Evolutionary conservation across 306 rosid species (phyloP), one percentile per base, ranked within the genome.

Genomic region (Citrullus colocynthis): DNA sequence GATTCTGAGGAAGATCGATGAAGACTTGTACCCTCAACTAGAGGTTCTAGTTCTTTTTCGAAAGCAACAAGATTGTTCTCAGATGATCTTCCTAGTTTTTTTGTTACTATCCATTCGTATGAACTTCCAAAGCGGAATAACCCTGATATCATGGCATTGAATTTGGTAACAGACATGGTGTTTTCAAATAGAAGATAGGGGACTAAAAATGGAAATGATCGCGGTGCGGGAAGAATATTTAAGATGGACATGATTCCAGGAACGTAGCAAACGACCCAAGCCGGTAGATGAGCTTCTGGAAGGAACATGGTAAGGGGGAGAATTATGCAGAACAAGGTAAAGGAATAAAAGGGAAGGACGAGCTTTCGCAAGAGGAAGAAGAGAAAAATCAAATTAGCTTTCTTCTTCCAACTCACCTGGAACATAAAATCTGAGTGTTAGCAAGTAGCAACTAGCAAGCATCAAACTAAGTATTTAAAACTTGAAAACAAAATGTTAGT

Each of bases 141-240:
- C 71, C 99, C 99, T 36, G 97, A 95, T 84, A 95, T 87, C 97
- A 95, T 95, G 85, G 99, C 99, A 87, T 95, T 92, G 78, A 95
- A 95, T 78, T 95, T 95, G 45, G 99, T 95, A 21, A 95, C 97
- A 0, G 99, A 92, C 99, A 95, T 92, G 54, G 99, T 95, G 84
- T 92, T 95, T 91, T 92, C 99, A 70, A 95, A 95, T 32, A 95
- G 89, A 80, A 95, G 99, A 88, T 88, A 95, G 28, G 97, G 99
- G 55, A 95, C 97, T 72, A 95, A 80, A 77, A 95, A 92, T 10
- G 99, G 97, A 82, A 95, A 92, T 74, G 99, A 87, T 42, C 91
- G 86, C 0, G 95, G 97, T 20, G 97, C 87, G 54, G 97, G 99
- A 79, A 95, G 91, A 80, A 95, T 83, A 67, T 96, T 88, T 81